Conservation (phyloP, 2,329 filamentous ascomycete species). For the Graphium sp. region DNA sequence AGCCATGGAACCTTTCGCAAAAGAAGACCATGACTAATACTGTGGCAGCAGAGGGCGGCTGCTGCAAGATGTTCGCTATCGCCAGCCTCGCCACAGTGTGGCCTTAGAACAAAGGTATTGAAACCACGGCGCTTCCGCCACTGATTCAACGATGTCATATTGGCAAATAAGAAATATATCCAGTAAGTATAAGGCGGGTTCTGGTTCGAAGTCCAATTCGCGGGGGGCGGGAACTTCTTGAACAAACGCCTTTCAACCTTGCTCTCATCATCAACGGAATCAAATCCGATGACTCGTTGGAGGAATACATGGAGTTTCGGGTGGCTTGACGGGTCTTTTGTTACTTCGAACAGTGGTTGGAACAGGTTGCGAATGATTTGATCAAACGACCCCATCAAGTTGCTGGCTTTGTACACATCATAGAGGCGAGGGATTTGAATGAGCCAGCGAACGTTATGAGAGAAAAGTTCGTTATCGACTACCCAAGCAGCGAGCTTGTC, state of each 20-base stretch:
- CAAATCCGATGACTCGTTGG: conserved; percentile 89
- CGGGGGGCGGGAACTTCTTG: conserved; percentile 85
- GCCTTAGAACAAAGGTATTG: conserved; percentile 85
- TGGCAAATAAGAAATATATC: conserved; percentile 95
- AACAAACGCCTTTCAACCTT: conserved; percentile 90
- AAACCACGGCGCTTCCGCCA: conserved; percentile 86
- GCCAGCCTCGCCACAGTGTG: conserved; percentile 91
- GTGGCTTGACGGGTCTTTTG: conserved; percentile 68
- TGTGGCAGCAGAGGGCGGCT: conserved; percentile 82
- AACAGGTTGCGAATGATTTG: conserved; percentile 85
- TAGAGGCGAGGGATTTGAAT: conserved; percentile 90
- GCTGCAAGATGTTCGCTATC: conserved; percentile 93
- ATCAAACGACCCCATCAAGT: conserved; percentile 77
- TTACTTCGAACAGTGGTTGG: conserved; percentile 86
- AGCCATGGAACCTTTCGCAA: conserved; percentile 86
- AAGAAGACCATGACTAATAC: conserved; percentile 87
- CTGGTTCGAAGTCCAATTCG: conserved; percentile 76
- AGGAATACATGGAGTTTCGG: conserved; percentile 91
- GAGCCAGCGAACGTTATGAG: conserved; percentile 93
- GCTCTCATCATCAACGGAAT: conserved; percentile 96
- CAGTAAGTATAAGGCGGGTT: conserved; percentile 98
- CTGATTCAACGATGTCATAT: conserved; percentile 80
- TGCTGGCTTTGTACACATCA: conserved; percentile 85
- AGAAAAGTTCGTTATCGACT: conserved; percentile 94
- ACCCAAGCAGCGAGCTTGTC: conserved; percentile 96